Evolutionary conservation across 768 basidiomycete species (phyloP), one percentile per base, ranked within the genome.

Genomic region (Pleurotus tuoliensis): DNA sequence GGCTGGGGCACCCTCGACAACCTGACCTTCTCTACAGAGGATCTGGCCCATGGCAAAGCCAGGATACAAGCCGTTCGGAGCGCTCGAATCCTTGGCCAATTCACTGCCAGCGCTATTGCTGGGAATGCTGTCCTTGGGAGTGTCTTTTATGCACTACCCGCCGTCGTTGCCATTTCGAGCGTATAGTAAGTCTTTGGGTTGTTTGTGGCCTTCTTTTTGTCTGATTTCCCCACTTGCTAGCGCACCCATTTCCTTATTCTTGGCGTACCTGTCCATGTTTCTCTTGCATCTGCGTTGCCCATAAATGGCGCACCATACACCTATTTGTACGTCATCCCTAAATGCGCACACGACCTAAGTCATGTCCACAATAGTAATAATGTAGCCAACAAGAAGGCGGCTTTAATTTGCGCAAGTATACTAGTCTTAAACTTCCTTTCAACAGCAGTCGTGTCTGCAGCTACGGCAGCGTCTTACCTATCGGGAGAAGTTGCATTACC

Each of bases 241-340:
- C 63, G 88, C 87, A 1, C 87, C 88, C 0, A 78, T 91, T 41
- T 83, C 87, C 6, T 71, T 91, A 56, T 77, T 86, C 38, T 62
- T 85, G 22, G 85, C 89, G 0, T 81, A 83, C 0, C 66, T 83
- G 27, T 75, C 86, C 1, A 64, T 88, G 3, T 86, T 85, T 61
- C 64, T 90, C 20, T 92, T 7, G 87, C 79, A 0, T 83, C 84
- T 3, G 86, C 88, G 2, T 67, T 90, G 1, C 84, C 87, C 0
- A 76, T 89, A 8, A 82, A 77, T 55, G 89, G 89, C 1, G 87
- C 85, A 6, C 87, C 86, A 3, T 90, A 88, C 63, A 82, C 82
- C 0, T 88, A 87, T 63, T 69, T 87, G 84, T 86, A 59, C 59
- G 81, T 65, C 5, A 8, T 22, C 41, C 41, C 9, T 13, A 44